Evolutionary conservation across 192 early-diverging fungal species (phyloP), one percentile per base, ranked within the genome.

Genomic region (Rhizophlyctis rosea): DNA sequence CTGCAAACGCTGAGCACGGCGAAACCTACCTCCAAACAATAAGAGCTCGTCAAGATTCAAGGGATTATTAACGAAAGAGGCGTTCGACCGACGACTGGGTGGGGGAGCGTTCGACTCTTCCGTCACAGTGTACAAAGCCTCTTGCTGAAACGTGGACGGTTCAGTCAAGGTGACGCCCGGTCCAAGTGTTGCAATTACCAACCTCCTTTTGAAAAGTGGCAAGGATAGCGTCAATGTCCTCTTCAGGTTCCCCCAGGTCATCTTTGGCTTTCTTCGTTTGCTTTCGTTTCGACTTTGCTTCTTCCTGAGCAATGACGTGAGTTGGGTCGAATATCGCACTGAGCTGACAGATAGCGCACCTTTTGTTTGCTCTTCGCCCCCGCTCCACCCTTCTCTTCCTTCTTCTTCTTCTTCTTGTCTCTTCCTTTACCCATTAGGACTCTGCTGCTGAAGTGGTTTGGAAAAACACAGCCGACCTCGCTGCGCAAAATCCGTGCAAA

Each of bases 221-320:
- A 16, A 89, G 73, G 35, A 89, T 81, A 1, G 75, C 59, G 36
- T 89, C 87, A 54, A 89, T 86, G 65, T 89, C 87, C 50, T 87
- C 87, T 18, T 84, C 84, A 32, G 72, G 74, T 24, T 85, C 83
- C 39, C 76, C 77, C 29, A 72, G 60, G 35, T 70, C 71, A 31
- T 73, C 76, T 64, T 85, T 83, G 24, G n/a, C 62, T 34, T 75
- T 79, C 7, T 27, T 28, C 21, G 69, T 58, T 50, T 70, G 67
- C 53, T 62, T 70, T 71, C 28, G 35, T 11, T 50, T 50, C 47
- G 56, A 58, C 39, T 65, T 66, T 36, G n/a, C 2, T 14, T 28
- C 7, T 4, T 55, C 4, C 4, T 30, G 4, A n/a, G 31, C 25
- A 25, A 13, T n/a, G 4, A n/a, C 31, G 30, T 55, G 24, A 18